Evolutionary conservation across 305 asterid genomes (phyloP).

Genomic region (Striga hermonthica): DNA sequence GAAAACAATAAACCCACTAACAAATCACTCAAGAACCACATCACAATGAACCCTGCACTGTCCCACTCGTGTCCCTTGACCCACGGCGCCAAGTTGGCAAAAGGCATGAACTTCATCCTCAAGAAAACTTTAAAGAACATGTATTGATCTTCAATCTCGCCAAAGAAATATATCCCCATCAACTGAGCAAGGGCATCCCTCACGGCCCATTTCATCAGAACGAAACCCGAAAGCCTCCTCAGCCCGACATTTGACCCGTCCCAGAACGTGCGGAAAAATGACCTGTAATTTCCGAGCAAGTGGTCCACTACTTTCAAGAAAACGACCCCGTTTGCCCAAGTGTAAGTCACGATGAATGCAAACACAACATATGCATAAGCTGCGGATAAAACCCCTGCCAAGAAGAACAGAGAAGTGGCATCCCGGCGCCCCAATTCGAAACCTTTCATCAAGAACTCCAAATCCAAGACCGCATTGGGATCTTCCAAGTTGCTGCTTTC

Average conservation of each 20-base stretch:
- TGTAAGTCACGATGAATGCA: conserved; percentile 53
- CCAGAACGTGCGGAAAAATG: conserved; percentile 43
- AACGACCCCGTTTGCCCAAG: conserved; percentile 56
- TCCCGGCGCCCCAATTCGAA: conserved; percentile 49
- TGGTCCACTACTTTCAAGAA: conserved; percentile 53
- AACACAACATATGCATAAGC: conserved; percentile 52
- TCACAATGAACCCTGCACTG: conserved; percentile 47
- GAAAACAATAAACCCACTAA: conserved; percentile 54
- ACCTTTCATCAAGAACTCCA: conserved; percentile 48
- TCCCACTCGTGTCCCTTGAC: conserved; percentile 60
- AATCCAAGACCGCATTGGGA: conserved; percentile 38
- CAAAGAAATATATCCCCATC: conserved; percentile 51
- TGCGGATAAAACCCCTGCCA: conserved; percentile 45
- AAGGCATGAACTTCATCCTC: conserved; percentile 62
- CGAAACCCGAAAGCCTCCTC: conserved; percentile 48
- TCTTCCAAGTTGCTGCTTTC: conserved; percentile 27
- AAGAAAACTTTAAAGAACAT: conserved; percentile 50
- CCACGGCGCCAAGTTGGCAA: conserved; percentile 47
- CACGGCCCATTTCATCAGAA: conserved; percentile 61
- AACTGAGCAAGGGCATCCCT: conserved; percentile 56
- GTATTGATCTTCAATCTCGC: conserved; percentile 56
- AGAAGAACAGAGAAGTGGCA: conserved; percentile 39
- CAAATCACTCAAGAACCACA: conserved; percentile 59
- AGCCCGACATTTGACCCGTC: conserved; percentile 50
- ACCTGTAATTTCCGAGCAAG: conserved; percentile 44